Base-by-base conservation (phyloP, 768 basidiomycete species). In the Neoboletus magnificus region DNA sequence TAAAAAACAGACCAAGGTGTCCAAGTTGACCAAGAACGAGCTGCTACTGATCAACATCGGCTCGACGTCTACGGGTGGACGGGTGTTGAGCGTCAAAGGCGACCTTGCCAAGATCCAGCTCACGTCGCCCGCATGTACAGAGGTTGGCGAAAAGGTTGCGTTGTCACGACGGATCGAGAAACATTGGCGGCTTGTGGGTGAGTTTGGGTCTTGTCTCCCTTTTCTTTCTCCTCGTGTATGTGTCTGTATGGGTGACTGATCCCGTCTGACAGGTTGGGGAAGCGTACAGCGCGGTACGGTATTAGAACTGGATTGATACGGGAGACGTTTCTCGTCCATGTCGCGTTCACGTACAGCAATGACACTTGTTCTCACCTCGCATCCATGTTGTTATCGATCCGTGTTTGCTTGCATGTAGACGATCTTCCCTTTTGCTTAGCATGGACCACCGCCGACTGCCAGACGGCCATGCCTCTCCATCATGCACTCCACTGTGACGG, bases 101-200 rank as follows among this genome's bases (percentile, higher is more conserved):
- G 95, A 97, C 73, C 79, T 98, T 9, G 94, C 94, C 16, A 93
- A 93, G 77, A 95, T 96, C 56, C 87, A 93, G 64, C 75, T 98
- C 52, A 98, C 94, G 30, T 88, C 88, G 2, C 97, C 97, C 0
- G 93, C 93, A 10, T 98, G 97, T 71, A 96, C 94, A 29, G 94
- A 98, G 71, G 82, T 97, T 35, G 93, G 93, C 13, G 97, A 99
- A 76, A 98, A 98, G 80, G 96, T 99, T 35, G 97, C 96, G 3
- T 73, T 98, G 41, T 93, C 90, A 30, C 80, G 96, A 56, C 82
- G 96, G 62, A 97, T 98, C 62, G 96, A 98, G 76, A 97, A 97
- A 77, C 95, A 96, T 76, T 97, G 94, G 94, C 89, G 94, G 54
- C 82, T 97, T 64, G 94, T 98, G 52, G 94, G 92, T 87, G 66